phyloP scores from a whole-genome alignment of 1,284 basidiomycete genomes.

The Inonotus hispidus region DNA sequence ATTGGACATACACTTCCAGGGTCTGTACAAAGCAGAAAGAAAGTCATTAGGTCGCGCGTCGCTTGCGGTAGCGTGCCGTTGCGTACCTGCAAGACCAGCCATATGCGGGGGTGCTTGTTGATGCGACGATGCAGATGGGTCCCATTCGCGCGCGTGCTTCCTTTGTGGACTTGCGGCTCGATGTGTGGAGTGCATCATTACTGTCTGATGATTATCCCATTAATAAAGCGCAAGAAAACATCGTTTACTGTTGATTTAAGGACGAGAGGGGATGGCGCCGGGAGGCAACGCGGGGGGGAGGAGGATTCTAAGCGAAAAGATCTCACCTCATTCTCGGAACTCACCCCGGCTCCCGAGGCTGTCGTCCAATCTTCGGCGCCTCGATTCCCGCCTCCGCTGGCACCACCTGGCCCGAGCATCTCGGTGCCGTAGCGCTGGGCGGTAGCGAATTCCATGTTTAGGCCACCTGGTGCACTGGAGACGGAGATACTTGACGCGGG shows the following conservation, averaged over 20 bases:
- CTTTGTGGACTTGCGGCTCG: constrained; percentile 9
- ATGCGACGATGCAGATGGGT: neutral
- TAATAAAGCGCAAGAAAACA: neutral
- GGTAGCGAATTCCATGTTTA: neutral
- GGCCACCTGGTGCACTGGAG: constrained; percentile 3
- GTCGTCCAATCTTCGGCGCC: neutral
- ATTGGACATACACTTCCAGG: constrained; percentile 8
- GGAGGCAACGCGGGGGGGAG: neutral
- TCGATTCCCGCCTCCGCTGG: neutral
- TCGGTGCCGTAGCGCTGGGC: neutral
- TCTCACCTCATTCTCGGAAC: neutral
- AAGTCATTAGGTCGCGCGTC: neutral
- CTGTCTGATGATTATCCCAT: neutral
- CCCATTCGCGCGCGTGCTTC: constrained; percentile 14
- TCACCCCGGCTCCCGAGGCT: neutral
- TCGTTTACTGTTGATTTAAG: neutral
- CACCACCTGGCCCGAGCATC: neutral
- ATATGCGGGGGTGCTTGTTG: neutral
- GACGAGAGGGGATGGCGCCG: neutral
- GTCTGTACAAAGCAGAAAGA: neutral
- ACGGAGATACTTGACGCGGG: constrained; percentile 9
- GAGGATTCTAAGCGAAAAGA: neutral
- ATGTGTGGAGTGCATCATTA: neutral
- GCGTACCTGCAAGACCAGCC: neutral
- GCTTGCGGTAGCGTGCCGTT: neutral